Conservation (phyloP, 2,329 filamentous ascomycete genomes). For the Claviceps citrina region DNA sequence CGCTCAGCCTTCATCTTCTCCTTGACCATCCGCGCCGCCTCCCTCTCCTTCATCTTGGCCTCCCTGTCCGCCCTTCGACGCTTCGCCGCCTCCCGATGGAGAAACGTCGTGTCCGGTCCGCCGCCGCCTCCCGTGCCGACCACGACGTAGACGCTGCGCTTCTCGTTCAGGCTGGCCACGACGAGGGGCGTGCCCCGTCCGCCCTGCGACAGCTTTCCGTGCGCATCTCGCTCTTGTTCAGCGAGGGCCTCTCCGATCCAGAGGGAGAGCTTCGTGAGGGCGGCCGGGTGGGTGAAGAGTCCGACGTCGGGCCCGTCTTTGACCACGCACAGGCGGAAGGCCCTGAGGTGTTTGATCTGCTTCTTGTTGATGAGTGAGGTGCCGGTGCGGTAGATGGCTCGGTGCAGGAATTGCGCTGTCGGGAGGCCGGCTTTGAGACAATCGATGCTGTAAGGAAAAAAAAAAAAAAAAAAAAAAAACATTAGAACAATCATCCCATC, state of each 20-base stretch:
- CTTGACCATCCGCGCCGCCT: conserved; percentile 41
- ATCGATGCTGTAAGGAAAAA: conserved; percentile 47
- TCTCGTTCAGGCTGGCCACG: conserved; percentile 77
- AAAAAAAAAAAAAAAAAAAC: too few species aligned
- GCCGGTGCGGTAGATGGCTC: conserved; percentile 84
- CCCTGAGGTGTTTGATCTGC: conserved; percentile 79
- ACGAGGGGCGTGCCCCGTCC: conserved; percentile 72
- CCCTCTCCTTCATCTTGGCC: conserved; percentile 45
- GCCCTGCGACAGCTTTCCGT: conserved; percentile 52
- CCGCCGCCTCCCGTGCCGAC: conserved; percentile 84
- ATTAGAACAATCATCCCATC: too few species aligned
- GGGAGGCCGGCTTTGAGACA: conserved; percentile 61
- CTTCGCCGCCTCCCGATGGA: conserved; percentile 50
- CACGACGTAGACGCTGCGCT: conserved; percentile 73
- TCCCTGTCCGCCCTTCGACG: conserved; percentile 48
- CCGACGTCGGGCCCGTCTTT: conserved; percentile 84
- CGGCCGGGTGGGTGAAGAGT: conserved; percentile 87
- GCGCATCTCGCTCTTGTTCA: conserved; percentile 69
- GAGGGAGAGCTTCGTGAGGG: conserved; percentile 79
- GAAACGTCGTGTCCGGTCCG: conserved; percentile 53
- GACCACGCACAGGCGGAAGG: conserved; percentile 90
- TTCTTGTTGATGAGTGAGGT: conserved; percentile 84
- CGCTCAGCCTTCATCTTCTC: conserved; percentile 46
- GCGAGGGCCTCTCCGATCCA: conserved; percentile 89
- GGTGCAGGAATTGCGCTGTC: conserved; percentile 75